A percentile compares a stretch with the other conserved stretches of the same genome.
Evolutionary conservation across 352 stramenopile genomes (phyloP).

Genomic region (Pythium rishiriense): DNA sequence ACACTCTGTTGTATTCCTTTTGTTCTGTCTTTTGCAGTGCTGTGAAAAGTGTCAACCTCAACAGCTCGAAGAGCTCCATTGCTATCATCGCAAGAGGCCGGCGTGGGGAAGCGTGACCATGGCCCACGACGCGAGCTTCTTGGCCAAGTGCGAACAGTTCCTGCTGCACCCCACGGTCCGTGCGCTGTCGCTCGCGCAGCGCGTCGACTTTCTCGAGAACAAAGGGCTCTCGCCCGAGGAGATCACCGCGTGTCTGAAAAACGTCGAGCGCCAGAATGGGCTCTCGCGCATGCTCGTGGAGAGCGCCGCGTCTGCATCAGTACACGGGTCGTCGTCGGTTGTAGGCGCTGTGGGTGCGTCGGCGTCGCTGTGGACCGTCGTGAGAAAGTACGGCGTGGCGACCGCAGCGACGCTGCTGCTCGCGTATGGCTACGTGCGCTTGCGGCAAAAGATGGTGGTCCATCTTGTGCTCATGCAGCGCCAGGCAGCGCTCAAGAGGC

Average conservation of each 20-base stretch:
- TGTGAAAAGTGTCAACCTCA: background rate
- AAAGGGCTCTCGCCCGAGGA: slow-evolving; percentile 69
- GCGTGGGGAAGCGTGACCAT: background rate
- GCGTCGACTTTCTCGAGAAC: slow-evolving; percentile 74
- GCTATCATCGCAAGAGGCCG: background rate
- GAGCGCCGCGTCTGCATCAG: background rate
- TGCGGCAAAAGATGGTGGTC: slow-evolving; percentile 26
- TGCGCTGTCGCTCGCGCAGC: slow-evolving; percentile 61
- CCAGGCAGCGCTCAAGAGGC: slow-evolving; percentile 2
- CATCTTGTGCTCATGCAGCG: slow-evolving; percentile 17
- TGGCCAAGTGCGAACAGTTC: slow-evolving; percentile 69
- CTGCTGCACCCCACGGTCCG: slow-evolving; percentile 66
- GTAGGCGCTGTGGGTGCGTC: background rate
- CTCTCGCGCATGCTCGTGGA: slow-evolving; percentile 46
- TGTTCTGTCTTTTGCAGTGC: background rate
- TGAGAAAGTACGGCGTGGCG: slow-evolving; percentile 18
- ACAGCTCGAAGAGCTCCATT: background rate
- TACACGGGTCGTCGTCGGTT: background rate
- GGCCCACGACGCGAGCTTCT: slow-evolving; percentile 30
- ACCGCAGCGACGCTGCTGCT: slow-evolving; percentile 27
- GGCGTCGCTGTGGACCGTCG: slow-evolving; percentile 17
- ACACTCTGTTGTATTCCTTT: background rate
- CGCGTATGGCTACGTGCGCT: slow-evolving; percentile 26
- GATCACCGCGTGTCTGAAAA: slow-evolving; percentile 64
- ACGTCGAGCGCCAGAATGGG: slow-evolving; percentile 53